Evolutionary conservation across 495 filamentous ascomycete genomes (phyloP), one percentile per base, ranked within the genome.

Genomic region (Penicillium bialowiezense): DNA sequence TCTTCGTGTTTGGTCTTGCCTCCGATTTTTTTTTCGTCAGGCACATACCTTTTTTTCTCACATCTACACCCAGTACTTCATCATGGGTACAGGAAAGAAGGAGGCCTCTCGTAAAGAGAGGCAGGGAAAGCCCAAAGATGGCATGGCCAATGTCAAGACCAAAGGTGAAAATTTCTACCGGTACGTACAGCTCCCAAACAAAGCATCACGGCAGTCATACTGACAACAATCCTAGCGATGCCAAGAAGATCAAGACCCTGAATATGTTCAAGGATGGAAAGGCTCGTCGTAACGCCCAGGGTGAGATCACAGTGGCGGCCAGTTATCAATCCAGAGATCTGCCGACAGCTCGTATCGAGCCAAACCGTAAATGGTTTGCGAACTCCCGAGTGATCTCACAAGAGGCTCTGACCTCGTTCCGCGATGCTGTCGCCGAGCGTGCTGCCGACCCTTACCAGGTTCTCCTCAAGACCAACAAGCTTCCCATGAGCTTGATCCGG

Each of bases 81-180:
- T 49, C 46, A 97, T 98, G 93, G 95, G 95, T 73, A 91, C 88
- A 40, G 86, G 84, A 57, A 98, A 97, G 81, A 97, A 97, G 74
- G 93, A 98, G 69, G 83, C 80, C 54, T 74, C 73, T 63, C 85
- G 93, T 66, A 85, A 86, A 70, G 77, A 77, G 78, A 76, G 89
- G 56, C 81, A 95, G 77, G 90, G 90, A 42, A 90, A 91, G 76
- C 73, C 74, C 40, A 79, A 78, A 50, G 85, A 90, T 79, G 91
- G 90, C 58, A 91, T 92, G 88, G 77, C 66, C 50, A 95, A 97
- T 73, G 90, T 97, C 44, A 89, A 85, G 64, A 75, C 81, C 51
- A 98, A 98, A 70, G 93, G 95, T 67, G 95, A 97, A 78, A 95
- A 95, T 68, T 95, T 95, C 71, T 95, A 95, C 69, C 79, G 89